These are phyloP conservation scores for Ceratobasidium sp. DNA, from an alignment of 1,284 basidiomycete species.

Conservation along the genomic window DNA sequence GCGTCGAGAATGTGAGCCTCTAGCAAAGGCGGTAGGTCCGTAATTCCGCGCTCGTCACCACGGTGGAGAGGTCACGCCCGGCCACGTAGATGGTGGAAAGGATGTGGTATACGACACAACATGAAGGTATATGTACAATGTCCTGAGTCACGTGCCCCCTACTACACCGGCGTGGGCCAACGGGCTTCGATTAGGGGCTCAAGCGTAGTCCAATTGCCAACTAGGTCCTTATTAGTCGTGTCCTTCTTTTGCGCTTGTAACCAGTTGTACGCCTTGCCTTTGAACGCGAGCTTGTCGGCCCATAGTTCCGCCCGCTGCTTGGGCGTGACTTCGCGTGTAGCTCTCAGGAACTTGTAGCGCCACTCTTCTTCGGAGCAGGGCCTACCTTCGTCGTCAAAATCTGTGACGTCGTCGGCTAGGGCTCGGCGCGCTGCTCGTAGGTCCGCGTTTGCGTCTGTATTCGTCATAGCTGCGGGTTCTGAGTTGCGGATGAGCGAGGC, in stretches of 20 bases:
- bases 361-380: neutral
- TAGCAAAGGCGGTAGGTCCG: too few relatives aligned
- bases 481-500: neutral
- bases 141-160: too few relatives aligned
- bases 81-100: too few relatives aligned
- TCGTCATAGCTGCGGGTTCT: neutral
- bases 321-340: neutral
- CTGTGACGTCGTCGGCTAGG: neutral
- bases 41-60: too few relatives aligned
- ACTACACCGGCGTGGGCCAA: slow-evolving; percentile 7
- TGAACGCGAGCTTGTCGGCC: slow-evolving; percentile 1
- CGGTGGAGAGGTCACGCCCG: too few relatives aligned
- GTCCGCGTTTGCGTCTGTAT: neutral
- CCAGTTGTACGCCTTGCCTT: slow-evolving; percentile 13
- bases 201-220: neutral
- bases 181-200: slow-evolving; percentile 5
- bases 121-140: too few relatives aligned
- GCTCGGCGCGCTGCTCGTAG: neutral
- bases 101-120: too few relatives aligned
- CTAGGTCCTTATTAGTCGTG: neutral
- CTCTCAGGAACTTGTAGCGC: neutral
- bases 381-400: slow-evolving; percentile 12
- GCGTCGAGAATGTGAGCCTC: too few relatives aligned
- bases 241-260: neutral
- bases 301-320: slow-evolving; percentile 2